Base-by-base conservation (phyloP, 2,329 filamentous ascomycete species). In the Penicillium verrucosum region DNA sequence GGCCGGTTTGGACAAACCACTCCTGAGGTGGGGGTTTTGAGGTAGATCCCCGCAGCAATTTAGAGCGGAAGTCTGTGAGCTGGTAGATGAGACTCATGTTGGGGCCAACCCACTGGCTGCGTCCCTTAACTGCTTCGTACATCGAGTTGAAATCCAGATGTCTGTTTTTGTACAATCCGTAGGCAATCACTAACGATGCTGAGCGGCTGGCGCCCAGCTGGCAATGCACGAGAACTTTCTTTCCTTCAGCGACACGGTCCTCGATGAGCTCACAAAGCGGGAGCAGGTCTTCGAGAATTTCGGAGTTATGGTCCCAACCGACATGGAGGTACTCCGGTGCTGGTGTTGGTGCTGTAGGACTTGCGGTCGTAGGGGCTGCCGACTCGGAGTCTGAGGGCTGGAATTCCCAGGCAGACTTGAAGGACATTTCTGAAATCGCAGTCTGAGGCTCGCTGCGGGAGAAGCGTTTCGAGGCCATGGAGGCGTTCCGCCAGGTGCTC, bases 1-100 rank as follows among this genome's bases (percentile, higher is more conserved):
- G 62, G 21, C 65, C 59, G 8, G 61, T 64, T 46, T 63, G 56
- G 11, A 69, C 63, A 58, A 73, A 75, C 72, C 72, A 75, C 51
- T 75, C 72, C 12, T 67, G 63, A 8, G 70, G 70, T 7, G 70
- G 63, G 21, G 70, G 65, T 36, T 69, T 68, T 9, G 71, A 70
- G 1, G 66, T 59, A 11, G 65, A 64, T 29, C 68, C 66, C 48
- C 74, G 68, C 55, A 71, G 53, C 36, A 79, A 60, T 41, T 73
- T 73, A 14, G 72, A 68, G 52, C 84, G 78, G 67, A 87, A 87
- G 68, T 87, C 85, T 30, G 85, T 85, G 46, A 87, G 75, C 66
- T 87, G 85, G 77, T 87, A 87, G 68, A 87, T 87, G 54, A 87
- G 74, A 62, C 85, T 86, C 85, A 87, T 87, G 68, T 87, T 87